Evolutionary conservation across 2,329 filamentous ascomycete genomes (phyloP).

Genomic region (Magnaporthiopsis poae): DNA sequence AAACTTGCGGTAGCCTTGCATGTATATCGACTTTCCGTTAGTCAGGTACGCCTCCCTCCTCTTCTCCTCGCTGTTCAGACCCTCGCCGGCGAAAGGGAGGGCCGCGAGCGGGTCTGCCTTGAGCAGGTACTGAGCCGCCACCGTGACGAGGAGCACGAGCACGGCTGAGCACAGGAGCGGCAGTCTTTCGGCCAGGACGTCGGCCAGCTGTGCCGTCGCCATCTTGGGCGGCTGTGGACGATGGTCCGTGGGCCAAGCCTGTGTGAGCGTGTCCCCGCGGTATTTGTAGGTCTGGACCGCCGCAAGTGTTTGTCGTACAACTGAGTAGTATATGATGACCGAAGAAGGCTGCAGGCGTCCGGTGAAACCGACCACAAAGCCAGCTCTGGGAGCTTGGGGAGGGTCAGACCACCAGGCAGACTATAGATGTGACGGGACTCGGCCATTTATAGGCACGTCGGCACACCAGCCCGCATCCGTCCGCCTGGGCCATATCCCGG

Average conservation of each 20-base stretch:
- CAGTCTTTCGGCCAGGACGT: constrained; percentile 7
- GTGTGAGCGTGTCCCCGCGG: no score
- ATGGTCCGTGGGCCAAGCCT: not conserved
- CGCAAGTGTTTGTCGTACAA: no score
- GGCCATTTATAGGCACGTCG: no score
- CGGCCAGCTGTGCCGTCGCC: not conserved
- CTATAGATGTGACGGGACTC: no score
- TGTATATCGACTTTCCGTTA: constrained; percentile 18
- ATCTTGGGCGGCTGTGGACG: not conserved
- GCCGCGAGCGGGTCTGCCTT: constrained; percentile 13
- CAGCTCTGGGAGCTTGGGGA: no score
- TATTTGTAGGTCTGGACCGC: not conserved
- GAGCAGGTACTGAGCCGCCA: constrained; percentile 15
- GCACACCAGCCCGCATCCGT: no score
- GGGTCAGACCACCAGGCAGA: no score
- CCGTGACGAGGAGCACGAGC: constrained; percentile 11
- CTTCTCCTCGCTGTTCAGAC: constrained; percentile 19
- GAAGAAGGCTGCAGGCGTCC: no score
- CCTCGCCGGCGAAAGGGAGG: constrained; percentile 19
- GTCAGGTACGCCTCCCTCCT: constrained; percentile 18
- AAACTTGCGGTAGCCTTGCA: constrained; percentile 24
- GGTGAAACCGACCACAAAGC: no score
- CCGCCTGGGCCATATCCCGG: no score
- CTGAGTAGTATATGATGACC: no score
- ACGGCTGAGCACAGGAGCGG: constrained; percentile 14